phyloP scores from a whole-genome alignment of 2,329 filamentous ascomycete genomes.

The Fusarium metavorans region DNA sequence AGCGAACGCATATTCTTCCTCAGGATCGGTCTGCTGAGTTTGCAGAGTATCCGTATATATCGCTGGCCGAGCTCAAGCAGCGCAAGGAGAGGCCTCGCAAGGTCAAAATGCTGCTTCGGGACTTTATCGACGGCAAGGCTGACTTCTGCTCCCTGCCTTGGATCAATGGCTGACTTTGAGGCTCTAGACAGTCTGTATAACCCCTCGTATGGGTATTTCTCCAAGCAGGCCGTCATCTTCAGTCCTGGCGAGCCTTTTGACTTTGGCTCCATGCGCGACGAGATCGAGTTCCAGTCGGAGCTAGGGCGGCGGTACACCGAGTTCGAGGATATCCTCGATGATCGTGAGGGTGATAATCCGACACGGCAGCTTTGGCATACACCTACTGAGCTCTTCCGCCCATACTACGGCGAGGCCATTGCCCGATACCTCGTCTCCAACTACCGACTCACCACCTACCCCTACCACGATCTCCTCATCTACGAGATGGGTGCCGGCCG shows the following conservation, averaged over 20 bases:
- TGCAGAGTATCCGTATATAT: conserved; percentile 84
- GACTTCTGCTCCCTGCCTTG: background rate
- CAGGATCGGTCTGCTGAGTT: conserved; percentile 85
- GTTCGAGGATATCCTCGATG: conserved; percentile 91
- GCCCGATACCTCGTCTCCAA: conserved; percentile 96
- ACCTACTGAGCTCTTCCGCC: conserved; percentile 94
- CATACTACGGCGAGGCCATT: conserved; percentile 96
- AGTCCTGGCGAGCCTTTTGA: conserved; percentile 91
- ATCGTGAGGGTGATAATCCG: conserved; percentile 71
- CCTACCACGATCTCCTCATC: conserved; percentile 96
- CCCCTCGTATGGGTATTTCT: conserved; percentile 94
- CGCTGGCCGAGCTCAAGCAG: conserved; percentile 79
- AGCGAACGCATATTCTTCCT: conserved; percentile 80
- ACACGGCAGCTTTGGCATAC: conserved; percentile 98
- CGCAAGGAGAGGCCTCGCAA: conserved; percentile 82
- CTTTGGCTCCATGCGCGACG: conserved; percentile 84
- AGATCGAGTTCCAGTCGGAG: conserved; percentile 83
- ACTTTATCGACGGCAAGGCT: conserved; percentile 90
- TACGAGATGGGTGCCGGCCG: conserved; percentile 99
- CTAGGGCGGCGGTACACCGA: conserved; percentile 85
- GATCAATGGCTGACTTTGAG: conserved; percentile 36
- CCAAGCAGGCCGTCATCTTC: conserved; percentile 97
- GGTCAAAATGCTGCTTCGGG: conserved; percentile 96
- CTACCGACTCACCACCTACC: conserved; percentile 93
- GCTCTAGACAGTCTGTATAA: conserved; percentile 89